A percentile compares a stretch with the other conserved stretches of the same genome.
These are phyloP conservation scores for Trypanosoma lewisi DNA, from an alignment of 208 protist genomes.

Conservation along the genomic window DNA sequence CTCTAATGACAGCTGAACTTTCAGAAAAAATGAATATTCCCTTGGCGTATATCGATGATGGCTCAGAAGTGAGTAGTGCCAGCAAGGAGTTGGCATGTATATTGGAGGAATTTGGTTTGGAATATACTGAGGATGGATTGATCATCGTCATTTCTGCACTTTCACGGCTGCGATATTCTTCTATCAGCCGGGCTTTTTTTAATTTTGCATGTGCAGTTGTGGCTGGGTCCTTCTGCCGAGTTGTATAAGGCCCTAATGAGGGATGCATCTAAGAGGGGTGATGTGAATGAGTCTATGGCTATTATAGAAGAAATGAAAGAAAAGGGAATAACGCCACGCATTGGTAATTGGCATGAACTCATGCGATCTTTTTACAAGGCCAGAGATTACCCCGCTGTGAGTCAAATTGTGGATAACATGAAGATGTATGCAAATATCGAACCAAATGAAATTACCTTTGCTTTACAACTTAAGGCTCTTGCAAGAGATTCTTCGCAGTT, in stretches of 20 bases:
- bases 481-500: slow-evolving; percentile 70
- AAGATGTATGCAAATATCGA: slow-evolving; percentile 93
- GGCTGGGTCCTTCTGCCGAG: slow-evolving; percentile 70
- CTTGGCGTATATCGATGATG: slow-evolving; percentile 84
- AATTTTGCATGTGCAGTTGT: slow-evolving; percentile 61
- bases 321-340: slow-evolving; percentile 78
- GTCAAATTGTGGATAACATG: slow-evolving; percentile 88
- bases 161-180: slow-evolving; percentile 51
- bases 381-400: slow-evolving; percentile 81
- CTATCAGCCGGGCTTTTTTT: slow-evolving; percentile 69
- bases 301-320: slow-evolving; percentile 90
- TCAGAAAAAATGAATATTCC: slow-evolving; percentile 56
- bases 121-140: slow-evolving; percentile 83
- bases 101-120: slow-evolving; percentile 57
- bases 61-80: slow-evolving; percentile 68
- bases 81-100: slow-evolving; percentile 71
- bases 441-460: slow-evolving; percentile 88
- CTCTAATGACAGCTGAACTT: slow-evolving; percentile 53
- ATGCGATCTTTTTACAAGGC: slow-evolving; percentile 80
- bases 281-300: slow-evolving; percentile 74
- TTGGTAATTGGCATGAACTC: slow-evolving; percentile 91
- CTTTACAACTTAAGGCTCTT: slow-evolving; percentile 72
- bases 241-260: slow-evolving; percentile 87
- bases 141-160: slow-evolving; percentile 70
- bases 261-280: slow-evolving; percentile 44